A percentile compares a stretch with the other conserved stretches of the same genome.
Evolutionary conservation across 345 rosid species (phyloP).

Genomic region (Brassica napus): DNA sequence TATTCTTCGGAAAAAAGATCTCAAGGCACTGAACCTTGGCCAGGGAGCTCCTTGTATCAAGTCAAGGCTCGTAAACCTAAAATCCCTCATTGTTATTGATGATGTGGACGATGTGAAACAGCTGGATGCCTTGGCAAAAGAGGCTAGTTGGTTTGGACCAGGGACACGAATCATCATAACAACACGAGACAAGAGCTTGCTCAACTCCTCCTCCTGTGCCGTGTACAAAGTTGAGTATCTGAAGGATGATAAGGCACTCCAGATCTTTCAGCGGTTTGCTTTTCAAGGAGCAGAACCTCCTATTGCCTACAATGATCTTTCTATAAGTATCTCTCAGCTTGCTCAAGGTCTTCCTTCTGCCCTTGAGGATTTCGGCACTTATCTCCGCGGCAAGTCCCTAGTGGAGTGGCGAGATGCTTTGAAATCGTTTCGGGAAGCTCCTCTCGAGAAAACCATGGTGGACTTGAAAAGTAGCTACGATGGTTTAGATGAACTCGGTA

Average conservation of each 20-base stretch:
- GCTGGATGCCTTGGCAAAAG: conserved; percentile 2
- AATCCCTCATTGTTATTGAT: conserved; percentile 20
- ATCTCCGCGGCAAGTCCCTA: not conserved
- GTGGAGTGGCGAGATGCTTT: not conserved
- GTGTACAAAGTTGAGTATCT: conserved; percentile 1
- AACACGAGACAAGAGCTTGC: conserved; percentile 18
- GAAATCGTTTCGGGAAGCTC: not conserved
- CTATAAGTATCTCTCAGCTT: not conserved
- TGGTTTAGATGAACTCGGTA: not conserved
- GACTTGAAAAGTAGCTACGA: not conserved
- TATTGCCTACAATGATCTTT: not conserved
- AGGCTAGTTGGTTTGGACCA: conserved; percentile 6
- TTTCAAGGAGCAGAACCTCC: not conserved
- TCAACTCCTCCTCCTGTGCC: not conserved
- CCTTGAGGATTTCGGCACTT: not conserved
- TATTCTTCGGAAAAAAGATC: not conserved
- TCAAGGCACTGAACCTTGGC: not conserved
- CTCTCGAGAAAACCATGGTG: not conserved
- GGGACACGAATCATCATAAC: conserved; percentile 17
- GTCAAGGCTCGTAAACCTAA: conserved; percentile 1
- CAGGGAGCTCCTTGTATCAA: not conserved
- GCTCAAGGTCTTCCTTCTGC: conserved; percentile 22
- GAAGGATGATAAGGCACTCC: not conserved
- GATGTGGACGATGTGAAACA: conserved; percentile 5
- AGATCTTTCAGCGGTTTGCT: conserved; percentile 4